Evolutionary conservation across 495 filamentous ascomycete genomes (phyloP).

Genomic region (Baudoinia panamericana): DNA sequence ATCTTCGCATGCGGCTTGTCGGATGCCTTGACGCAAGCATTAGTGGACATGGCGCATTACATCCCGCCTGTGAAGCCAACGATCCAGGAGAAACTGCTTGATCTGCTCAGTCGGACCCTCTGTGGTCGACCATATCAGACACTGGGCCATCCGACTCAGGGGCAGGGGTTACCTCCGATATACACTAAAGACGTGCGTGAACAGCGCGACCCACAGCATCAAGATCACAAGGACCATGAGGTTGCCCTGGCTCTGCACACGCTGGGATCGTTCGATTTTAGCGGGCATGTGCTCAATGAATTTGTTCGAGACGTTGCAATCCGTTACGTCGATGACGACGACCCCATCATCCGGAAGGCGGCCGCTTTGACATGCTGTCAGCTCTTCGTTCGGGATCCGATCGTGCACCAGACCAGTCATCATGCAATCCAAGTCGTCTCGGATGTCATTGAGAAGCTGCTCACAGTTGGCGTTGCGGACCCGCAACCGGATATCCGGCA

Average conservation of each 20-base stretch:
- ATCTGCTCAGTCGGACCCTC: slow-evolving; percentile 88
- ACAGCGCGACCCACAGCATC: slow-evolving; percentile 56
- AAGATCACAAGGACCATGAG: slow-evolving; percentile 69
- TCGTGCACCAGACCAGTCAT: slow-evolving; percentile 91
- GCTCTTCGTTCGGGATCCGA: slow-evolving; percentile 87
- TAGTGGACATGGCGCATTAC: slow-evolving; percentile 97
- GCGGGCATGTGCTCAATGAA: slow-evolving; percentile 82
- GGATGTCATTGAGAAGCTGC: slow-evolving; percentile 89
- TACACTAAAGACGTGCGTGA: slow-evolving; percentile 55
- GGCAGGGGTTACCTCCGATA: slow-evolving; percentile 53
- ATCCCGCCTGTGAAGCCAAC: slow-evolving; percentile 84
- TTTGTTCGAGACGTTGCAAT: slow-evolving; percentile 98
- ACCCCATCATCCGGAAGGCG: slow-evolving; percentile 83
- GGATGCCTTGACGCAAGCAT: slow-evolving; percentile 78
- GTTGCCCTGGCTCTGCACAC: slow-evolving; percentile 87
- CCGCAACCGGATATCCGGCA: slow-evolving; percentile 74
- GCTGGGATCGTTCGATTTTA: slow-evolving; percentile 91
- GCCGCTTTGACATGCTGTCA: slow-evolving; percentile 96
- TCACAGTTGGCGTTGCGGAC: slow-evolving; percentile 90
- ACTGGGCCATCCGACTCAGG: slow-evolving; percentile 69
- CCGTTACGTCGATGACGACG: slow-evolving; percentile 91
- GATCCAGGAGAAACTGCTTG: slow-evolving; percentile 85
- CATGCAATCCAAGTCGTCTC: slow-evolving; percentile 94
- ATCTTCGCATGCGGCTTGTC: slow-evolving; percentile 94
- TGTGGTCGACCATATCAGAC: slow-evolving; percentile 85